These are phyloP conservation scores for Panus rudis DNA, from an alignment of 768 basidiomycete genomes.

Conservation along the genomic window DNA sequence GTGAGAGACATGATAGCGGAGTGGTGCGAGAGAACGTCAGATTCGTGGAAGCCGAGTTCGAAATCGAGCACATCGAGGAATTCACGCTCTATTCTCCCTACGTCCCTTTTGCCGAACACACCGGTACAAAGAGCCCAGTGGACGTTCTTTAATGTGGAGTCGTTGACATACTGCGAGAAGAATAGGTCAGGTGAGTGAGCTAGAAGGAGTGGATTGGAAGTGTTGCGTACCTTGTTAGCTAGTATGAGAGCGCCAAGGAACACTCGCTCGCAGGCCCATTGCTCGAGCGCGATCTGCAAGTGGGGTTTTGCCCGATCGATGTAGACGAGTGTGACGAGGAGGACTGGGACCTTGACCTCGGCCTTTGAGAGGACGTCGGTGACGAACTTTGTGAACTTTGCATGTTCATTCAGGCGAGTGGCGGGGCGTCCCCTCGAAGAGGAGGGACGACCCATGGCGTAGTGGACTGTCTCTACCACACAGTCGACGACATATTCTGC, in stretches of 20 bases:
- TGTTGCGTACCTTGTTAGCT: conserved; percentile 77
- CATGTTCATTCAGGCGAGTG: conserved; percentile 42
- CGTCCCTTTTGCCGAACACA: conserved; percentile 75
- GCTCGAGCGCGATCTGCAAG: conserved; percentile 72
- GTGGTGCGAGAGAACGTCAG: conserved; percentile 49
- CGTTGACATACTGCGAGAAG: conserved; percentile 63
- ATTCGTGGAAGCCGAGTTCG: conserved; percentile 58
- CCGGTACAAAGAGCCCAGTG: conserved; percentile 87
- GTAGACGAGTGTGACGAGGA: conserved; percentile 70
- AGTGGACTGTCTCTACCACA: conserved; percentile 69
- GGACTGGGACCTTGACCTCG: conserved; percentile 62
- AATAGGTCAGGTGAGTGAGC: conserved; percentile 7
- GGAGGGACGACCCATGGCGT: conserved; percentile 62
- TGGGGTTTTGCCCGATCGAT: conserved; percentile 72
- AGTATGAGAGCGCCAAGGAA: conserved; percentile 87
- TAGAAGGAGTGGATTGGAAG: conserved; percentile 14
- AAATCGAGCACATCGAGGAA: conserved; percentile 77
- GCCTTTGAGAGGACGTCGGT: conserved; percentile 63
- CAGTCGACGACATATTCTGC: conserved; percentile 65
- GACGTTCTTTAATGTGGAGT: conserved; percentile 84
- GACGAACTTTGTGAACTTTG: conserved; percentile 59
- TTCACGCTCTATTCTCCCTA: conserved; percentile 77
- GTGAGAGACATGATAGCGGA: conserved; percentile 26
- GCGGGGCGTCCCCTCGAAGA: conserved; percentile 42
- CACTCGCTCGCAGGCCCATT: conserved; percentile 86